Evolutionary conservation across 1,284 basidiomycete genomes (phyloP), one percentile per base, ranked within the genome.

Genomic region (Pseudozyma hubeiensis): DNA sequence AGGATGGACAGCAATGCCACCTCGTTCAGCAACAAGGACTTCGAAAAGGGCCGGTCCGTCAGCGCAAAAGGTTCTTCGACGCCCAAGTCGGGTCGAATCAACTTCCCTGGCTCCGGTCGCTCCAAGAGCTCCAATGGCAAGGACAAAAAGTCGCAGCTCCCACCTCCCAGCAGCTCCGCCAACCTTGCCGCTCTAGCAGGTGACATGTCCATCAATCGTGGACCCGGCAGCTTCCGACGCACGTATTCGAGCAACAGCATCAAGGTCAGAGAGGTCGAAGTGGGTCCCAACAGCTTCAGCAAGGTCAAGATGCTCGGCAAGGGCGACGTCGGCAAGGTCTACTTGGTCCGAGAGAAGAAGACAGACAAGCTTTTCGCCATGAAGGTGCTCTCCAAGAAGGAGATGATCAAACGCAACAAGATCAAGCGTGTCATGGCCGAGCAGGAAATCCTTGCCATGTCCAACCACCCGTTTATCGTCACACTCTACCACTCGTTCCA

Each of bases 221-320:
- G 85, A 84, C 53, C 86, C 86, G 71, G 86, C 88, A 60, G 85
- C 34, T 98, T 98, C 86, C 89, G 93, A 69, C 87, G 96, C 79
- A 98, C 96, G 46, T 99, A 99, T 85, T 95, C 93, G 48, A 94
- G 93, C 84, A 97, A 97, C 86, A 97, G 94, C 44, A 97, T 99
- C 87, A 97, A 97, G 87, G 91, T 96, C 78, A 89, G 91, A 33
- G 78, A 84, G 33, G 79, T 82, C 52, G 79, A 79, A 47, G 82
- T 84, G 13, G 74, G 71, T 11, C 80, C 81, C 14, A 78, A 76
- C 62, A 78, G 75, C 61, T 84, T 84, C 65, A 73, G 62, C 56
- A 80, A 82, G 66, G 75, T 84, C 65, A 81, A 82, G 77, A 81
- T 84, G 74, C 80, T 84, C 35, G 82, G 82, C 59, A 84, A 84